Evolutionary conservation across 148 eudicot species (phyloP), one percentile per base, ranked within the genome.

Genomic region (Chenopodium berlandieri): DNA sequence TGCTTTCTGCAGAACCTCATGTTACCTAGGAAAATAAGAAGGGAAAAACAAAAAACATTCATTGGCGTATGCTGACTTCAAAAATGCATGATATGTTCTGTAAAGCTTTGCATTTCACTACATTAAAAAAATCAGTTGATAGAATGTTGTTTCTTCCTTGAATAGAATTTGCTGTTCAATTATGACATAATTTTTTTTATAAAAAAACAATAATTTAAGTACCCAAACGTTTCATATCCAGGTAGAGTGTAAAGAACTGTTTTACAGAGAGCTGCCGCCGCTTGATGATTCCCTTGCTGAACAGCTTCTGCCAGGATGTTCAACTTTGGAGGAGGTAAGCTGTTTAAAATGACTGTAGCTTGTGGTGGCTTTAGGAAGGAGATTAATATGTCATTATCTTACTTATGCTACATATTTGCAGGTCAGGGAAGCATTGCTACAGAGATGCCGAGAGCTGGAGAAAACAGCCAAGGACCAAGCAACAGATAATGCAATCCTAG

Each of bases 381-480:
- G 8, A 56, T 66, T 46, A 17, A 17, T 12, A 19, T 58, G 67
- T 67, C 67, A 44, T 3, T 27, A 14, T 32, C 22, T 31, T 25
- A 69, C 2, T 79, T 4, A 44, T 77, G 52, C 56, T 75, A 25
- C 74, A 80, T 75, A 84, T 69, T 52, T 71, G 77, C 85, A 96
- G 99, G 99, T 94, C 37, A 92, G 90, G 85, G 89, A 89, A 75
- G 79, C 86, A 27, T 84, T 94, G 80, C 79, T 90, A 83, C 84
- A 87, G 71, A 90, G 81, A 84, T 94, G 92, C 76, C 81, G 79
- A 80, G 94, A 94, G 79, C 84, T 91, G 70, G 99, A 96, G 88
- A 91, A 89, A 89, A 94, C 93, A 62, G 97, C 99, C 40, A 94
- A 90, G 86, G 99, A 96, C 67, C 99, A 94, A 88, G 99, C 99